Base-by-base conservation (phyloP, 352 stramenopile genomes). In the Globisporangium nunn region DNA sequence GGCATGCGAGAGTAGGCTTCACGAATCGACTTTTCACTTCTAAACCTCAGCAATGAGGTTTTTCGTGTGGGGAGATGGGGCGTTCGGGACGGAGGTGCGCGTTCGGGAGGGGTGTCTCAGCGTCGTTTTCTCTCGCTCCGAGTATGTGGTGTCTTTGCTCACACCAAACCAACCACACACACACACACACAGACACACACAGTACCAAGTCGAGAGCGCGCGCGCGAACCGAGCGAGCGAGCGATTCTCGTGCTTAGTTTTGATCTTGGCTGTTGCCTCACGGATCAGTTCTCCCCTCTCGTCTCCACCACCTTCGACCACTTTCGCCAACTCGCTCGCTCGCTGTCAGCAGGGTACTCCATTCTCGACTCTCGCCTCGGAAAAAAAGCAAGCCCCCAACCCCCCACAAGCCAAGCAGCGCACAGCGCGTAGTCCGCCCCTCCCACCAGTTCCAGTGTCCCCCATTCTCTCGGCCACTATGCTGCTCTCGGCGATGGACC, bases 401-500 rank as follows among this genome's bases (percentile, higher is more conserved):
- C 33, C 3, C 33, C 33, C 33, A 11, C 6, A 37, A 37, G 10
- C 6, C 33, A 37, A 37, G 10, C 6, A 5, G 33, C 33, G 6
- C 33, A 37, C 10, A 37, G 33, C 6, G 33, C 33, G 33, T 37
- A 37, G 33, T 37, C 8, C 6, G 33, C 33, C 33, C 23, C 23
- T 23, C 23, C 23, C 23, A 23, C 23, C 23, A 23, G 23, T 1
- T 40, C 35, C 35, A 40, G 35, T 11, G 14, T 11, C 10, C 41
- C 41, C 41, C 6, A 23, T 15, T 14, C 46, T 3, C 4, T 15
- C 14, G 28, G 23, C 6, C 61, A 72, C 44, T 14, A 91, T 91
- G 81, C 62, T 91, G 58, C 72, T 91, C 39, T 88, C 81, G 58
- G 86, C 78, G 35, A 88, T 91, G 76, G 79, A 91, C 62, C 81